Conservation (phyloP, 1,139 yeast genomes). For the Entelexis paramagnoliae region DNA sequence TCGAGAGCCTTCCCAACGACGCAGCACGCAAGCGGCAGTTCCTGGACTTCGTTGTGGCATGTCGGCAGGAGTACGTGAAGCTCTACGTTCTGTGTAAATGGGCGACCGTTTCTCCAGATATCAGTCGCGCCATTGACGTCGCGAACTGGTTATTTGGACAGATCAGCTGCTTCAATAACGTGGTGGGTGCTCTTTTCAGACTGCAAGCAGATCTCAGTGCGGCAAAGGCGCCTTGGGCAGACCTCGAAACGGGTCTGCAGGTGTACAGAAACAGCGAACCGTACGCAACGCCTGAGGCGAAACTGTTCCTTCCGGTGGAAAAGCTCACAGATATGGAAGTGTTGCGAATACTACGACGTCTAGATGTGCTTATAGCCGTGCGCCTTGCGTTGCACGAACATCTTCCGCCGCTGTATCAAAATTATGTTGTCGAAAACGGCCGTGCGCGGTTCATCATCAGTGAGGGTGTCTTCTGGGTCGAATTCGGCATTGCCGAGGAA, state of each 20-base stretch:
- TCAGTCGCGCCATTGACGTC: conserved; percentile 67
- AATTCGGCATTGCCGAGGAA: conserved; percentile 62
- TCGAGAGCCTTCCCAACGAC: conserved; percentile 48
- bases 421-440: conserved; percentile 64
- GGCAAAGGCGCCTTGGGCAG: conserved; percentile 86
- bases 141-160: conserved; percentile 83
- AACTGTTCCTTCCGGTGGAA: conserved; percentile 45
- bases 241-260: conserved; percentile 73
- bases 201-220: conserved; percentile 60
- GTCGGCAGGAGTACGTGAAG: conserved; percentile 75
- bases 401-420: conserved; percentile 53
- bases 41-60: conserved; percentile 53
- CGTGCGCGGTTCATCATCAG: conserved; percentile 56
- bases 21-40: conserved; percentile 55
- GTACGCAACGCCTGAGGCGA: conserved; percentile 46
- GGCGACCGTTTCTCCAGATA: conserved; percentile 63
- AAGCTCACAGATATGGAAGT: conserved; percentile 49
- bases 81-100: conserved; percentile 79
- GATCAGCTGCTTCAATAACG: conserved; percentile 55
- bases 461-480: conserved; percentile 52
- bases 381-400: conserved; percentile 52
- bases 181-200: conserved; percentile 48
- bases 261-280: conserved; percentile 75
- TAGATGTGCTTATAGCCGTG: conserved; percentile 64
- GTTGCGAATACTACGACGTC: conserved; percentile 51